phyloP scores from a whole-genome alignment of 1,284 basidiomycete genomes.

The Heterobasidion occidentale region DNA sequence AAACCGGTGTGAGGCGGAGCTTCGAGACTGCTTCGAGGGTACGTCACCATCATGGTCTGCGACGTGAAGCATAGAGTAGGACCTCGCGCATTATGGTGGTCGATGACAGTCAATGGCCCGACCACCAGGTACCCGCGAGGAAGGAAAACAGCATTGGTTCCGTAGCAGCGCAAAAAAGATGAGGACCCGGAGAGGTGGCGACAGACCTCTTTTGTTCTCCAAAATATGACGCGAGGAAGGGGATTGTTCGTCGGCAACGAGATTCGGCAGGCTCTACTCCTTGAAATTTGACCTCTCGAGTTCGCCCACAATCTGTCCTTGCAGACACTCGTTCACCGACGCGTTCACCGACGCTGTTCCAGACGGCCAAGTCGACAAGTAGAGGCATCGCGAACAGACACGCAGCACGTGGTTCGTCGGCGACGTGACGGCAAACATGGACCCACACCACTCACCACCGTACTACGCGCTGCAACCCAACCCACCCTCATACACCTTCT shows the following conservation, averaged over 20 bases:
- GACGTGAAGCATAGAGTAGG: too few species aligned
- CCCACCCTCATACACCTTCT: background rate
- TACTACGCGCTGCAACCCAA: background rate
- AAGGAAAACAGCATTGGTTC: too few species aligned
- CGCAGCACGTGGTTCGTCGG: background rate
- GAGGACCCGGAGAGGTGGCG: background rate
- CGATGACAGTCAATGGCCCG: too few species aligned
- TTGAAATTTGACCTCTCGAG: too few species aligned
- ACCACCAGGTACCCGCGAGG: too few species aligned
- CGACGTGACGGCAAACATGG: background rate
- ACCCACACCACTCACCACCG: background rate
- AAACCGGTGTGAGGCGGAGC: too few species aligned
- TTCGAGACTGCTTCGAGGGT: too few species aligned
- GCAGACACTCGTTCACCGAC: background rate
- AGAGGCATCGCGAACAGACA: background rate
- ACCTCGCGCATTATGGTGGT: too few species aligned
- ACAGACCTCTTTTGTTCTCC: background rate
- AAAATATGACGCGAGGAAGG: background rate
- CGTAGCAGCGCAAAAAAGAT: background rate
- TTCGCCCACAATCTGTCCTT: background rate
- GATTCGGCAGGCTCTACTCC: too few species aligned
- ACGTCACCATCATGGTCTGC: too few species aligned
- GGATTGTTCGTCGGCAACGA: background rate
- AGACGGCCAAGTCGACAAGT: background rate
- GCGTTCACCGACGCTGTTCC: background rate